A percentile compares a stretch with the other conserved stretches of the same genome.
Evolutionary conservation across 2,329 filamentous ascomycete species (phyloP).

Genomic region (Pseudogymnoascus sp.): DNA sequence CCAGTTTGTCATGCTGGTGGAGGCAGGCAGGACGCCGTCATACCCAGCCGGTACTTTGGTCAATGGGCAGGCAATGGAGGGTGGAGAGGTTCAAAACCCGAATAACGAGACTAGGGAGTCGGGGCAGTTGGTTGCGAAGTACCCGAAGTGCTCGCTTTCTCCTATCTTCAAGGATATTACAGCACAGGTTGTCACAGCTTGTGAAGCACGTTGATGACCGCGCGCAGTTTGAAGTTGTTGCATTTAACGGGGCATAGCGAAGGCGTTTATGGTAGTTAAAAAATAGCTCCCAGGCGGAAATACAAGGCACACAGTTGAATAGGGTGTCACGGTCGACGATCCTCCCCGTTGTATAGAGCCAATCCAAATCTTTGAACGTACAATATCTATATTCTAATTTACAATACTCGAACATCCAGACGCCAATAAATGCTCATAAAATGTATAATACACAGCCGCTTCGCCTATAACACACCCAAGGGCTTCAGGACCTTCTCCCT

Average conservation of each 20-base stretch:
- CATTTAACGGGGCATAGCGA: constrained; percentile 3
- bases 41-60: constrained; percentile 63
- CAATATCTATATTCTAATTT: constrained; percentile 17
- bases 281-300: neutral
- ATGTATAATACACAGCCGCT: constrained; percentile 15
- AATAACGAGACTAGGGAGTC: constrained; percentile 30
- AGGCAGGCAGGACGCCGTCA: constrained; percentile 57
- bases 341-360: neutral
- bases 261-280: neutral
- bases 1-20: constrained; percentile 80
- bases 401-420: constrained; percentile 24
- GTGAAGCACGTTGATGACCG: constrained; percentile 16
- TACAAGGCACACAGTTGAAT: neutral
- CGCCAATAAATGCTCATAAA: constrained; percentile 13
- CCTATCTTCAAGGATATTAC: constrained; percentile 62
- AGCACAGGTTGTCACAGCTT: constrained; percentile 38
- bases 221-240: neutral
- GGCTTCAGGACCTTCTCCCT: constrained; percentile 50
- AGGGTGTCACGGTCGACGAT: neutral
- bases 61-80: constrained; percentile 41
- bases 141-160: constrained; percentile 61
- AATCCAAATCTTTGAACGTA: neutral
- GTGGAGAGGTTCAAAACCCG: constrained; percentile 24
- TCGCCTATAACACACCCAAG: constrained; percentile 25
- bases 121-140: constrained; percentile 59